Evolutionary conservation across 1,284 basidiomycete genomes (phyloP).

Genomic region (Entoloma clypeatum): DNA sequence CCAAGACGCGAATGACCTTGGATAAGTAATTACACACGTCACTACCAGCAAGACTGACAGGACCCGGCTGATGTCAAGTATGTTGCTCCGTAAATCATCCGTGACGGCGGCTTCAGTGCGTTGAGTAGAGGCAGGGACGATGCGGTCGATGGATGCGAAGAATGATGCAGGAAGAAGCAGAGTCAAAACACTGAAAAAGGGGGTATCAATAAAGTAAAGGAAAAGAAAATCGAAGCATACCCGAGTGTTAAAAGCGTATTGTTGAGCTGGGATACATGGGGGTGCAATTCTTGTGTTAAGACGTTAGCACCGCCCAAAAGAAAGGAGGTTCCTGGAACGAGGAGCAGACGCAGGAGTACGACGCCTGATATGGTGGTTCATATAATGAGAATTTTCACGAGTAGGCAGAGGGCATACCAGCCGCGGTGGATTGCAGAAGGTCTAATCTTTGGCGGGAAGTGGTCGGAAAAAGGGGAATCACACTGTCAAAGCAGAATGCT

Average conservation of each 20-base stretch:
- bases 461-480: not conserved
- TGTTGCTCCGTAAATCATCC: slow-evolving; percentile 39
- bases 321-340: slow-evolving; percentile 59
- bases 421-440: slow-evolving; percentile 56
- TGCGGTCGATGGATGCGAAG: slow-evolving; percentile 54
- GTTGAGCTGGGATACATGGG: slow-evolving; percentile 54
- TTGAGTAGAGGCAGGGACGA: slow-evolving; percentile 20
- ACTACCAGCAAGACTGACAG: slow-evolving; percentile 55
- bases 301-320: slow-evolving; percentile 54
- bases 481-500: slow-evolving; percentile 24
- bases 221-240: slow-evolving; percentile 31
- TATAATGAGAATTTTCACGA: not conserved
- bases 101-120: slow-evolving; percentile 28
- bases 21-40: slow-evolving; percentile 39
- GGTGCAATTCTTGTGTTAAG: slow-evolving; percentile 40
- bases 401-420: slow-evolving; percentile 33
- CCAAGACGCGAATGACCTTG: not conserved
- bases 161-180: slow-evolving; percentile 60
- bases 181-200: slow-evolving; percentile 46
- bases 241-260: slow-evolving; percentile 62
- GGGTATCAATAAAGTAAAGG: slow-evolving; percentile 4
- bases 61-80: slow-evolving; percentile 59
- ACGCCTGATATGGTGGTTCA: slow-evolving; percentile 39
- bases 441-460: slow-evolving; percentile 34
- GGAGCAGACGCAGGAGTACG: slow-evolving; percentile 55